These are phyloP conservation scores for Athelia sp. DNA, from an alignment of 1,284 basidiomycete species.

Conservation along the genomic window DNA sequence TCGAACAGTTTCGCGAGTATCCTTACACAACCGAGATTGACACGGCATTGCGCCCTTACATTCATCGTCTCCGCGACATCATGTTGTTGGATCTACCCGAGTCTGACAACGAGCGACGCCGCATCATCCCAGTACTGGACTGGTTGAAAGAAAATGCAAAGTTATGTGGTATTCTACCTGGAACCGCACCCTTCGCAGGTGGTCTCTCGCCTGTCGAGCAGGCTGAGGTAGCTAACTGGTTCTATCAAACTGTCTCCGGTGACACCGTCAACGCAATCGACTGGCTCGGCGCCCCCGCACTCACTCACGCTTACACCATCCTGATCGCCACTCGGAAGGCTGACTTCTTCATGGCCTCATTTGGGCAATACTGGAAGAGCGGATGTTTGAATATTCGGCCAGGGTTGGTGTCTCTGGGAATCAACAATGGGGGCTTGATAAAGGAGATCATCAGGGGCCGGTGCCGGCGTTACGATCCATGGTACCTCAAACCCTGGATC, in stretches of 20 bases:
- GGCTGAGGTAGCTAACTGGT: slow-evolving; percentile 2
- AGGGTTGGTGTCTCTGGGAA: slow-evolving; percentile 15
- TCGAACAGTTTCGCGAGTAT: background rate
- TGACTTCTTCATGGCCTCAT: background rate
- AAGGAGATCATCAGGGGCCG: slow-evolving; percentile 9
- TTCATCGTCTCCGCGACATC: background rate
- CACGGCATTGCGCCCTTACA: background rate
- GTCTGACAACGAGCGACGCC: background rate
- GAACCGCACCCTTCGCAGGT: background rate
- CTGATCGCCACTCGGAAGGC: background rate
- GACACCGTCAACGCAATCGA: too few species aligned
- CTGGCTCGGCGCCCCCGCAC: background rate
- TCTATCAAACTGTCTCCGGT: background rate
- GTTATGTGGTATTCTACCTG: background rate
- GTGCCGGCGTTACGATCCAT: too few species aligned
- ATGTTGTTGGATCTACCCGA: background rate
- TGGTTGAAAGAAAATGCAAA: background rate
- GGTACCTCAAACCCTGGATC: too few species aligned
- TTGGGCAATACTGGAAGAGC: slow-evolving; percentile 9
- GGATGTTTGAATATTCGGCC: slow-evolving; percentile 12
- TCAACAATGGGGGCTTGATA: slow-evolving; percentile 18
- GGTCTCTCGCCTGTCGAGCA: background rate
- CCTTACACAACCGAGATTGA: background rate
- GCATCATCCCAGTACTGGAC: background rate
- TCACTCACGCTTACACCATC: slow-evolving; percentile 1